phyloP scores from a whole-genome alignment of 352 stramenopile species.

The Pythium sp. region DNA sequence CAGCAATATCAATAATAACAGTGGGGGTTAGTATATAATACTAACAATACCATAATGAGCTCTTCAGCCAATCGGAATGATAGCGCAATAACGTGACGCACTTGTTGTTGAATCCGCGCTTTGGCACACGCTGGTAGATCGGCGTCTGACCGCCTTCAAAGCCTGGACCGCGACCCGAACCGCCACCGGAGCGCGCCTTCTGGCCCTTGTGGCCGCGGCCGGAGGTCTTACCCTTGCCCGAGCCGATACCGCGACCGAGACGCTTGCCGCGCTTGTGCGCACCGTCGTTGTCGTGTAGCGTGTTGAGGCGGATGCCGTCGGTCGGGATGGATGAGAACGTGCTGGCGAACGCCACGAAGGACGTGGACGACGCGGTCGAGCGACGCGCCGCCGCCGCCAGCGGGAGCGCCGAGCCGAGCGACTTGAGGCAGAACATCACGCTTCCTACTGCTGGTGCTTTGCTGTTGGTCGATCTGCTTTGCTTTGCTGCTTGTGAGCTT shows the following conservation, averaged over 20 bases:
- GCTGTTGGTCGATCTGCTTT: not conserved
- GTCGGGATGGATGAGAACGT: constrained; percentile 49
- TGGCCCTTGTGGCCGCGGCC: constrained; percentile 97
- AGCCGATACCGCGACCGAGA: constrained; percentile 91
- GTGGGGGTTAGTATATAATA: not conserved
- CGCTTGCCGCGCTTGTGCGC: constrained; percentile 89
- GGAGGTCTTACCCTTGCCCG: constrained; percentile 93
- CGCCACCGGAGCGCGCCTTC: constrained; percentile 90
- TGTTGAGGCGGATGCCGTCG: constrained; percentile 80
- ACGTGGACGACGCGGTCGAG: constrained; percentile 7
- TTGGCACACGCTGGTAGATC: constrained; percentile 95
- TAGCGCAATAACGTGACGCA: constrained; percentile 17
- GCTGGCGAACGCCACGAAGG: constrained; percentile 38
- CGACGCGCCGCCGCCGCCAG: constrained; percentile 15
- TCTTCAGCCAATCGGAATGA: not conserved
- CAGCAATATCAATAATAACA: constrained; percentile 33
- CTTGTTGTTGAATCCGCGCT: constrained; percentile 97
- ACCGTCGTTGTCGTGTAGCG: constrained; percentile 81
- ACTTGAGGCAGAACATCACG: constrained; percentile 57
- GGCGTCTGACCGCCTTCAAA: constrained; percentile 99
- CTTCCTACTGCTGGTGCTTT: not conserved
- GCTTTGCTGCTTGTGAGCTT: constrained; percentile 1
- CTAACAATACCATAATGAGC: not conserved
- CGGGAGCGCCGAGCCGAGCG: constrained; percentile 51
- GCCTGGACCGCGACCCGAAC: constrained; percentile 73